Evolutionary conservation across 1,284 basidiomycete species (phyloP), one percentile per base, ranked within the genome.

Genomic region (Leccinum angustisporum): DNA sequence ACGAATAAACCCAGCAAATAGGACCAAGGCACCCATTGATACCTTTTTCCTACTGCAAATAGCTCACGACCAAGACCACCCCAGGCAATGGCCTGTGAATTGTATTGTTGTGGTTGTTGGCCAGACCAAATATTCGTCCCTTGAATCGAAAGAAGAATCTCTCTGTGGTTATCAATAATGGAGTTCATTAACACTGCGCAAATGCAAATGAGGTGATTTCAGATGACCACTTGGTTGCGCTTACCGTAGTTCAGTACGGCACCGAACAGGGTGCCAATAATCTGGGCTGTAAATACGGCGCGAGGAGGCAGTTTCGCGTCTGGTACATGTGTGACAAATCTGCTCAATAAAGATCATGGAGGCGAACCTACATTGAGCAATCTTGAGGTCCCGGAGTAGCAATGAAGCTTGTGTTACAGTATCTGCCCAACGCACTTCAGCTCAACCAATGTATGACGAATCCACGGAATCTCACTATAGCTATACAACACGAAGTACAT

Each of bases 91-190:
- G 88, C 86, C 57, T 83, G 80, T 43, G 81, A 85, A 70, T 90
- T 88, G 68, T 81, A 82, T 59, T 79, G 78, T 65, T 86, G 85
- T 2, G 81, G 79, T 61, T 83, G 80, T 66, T 83, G 81, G 4
- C 84, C 84, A 58, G 81, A 83, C 86, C 87, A 87, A 58, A 87
- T 76, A 62, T 83, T 83, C 5, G 83, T 86, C 11, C 86, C 86
- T 63, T 70, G 62, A 10, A 73, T 10, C 74, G 78, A 70, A 16
- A 70, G 56, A 11, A 88, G 75, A 43, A 87, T 77, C 1, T 81
- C 78, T 0, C 81, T 75, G 56, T 87, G 83, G 14, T 76, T 78
- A 46, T 80, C 77, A 50, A 88, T 80, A 58, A 90, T 81, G 1
- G 83, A 80, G 57, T 84, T 79, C 86, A 88, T 87, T 61, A 88